Evolutionary conservation across 257 asterid genomes (phyloP).

Genomic region (Coffea eugenioides): DNA sequence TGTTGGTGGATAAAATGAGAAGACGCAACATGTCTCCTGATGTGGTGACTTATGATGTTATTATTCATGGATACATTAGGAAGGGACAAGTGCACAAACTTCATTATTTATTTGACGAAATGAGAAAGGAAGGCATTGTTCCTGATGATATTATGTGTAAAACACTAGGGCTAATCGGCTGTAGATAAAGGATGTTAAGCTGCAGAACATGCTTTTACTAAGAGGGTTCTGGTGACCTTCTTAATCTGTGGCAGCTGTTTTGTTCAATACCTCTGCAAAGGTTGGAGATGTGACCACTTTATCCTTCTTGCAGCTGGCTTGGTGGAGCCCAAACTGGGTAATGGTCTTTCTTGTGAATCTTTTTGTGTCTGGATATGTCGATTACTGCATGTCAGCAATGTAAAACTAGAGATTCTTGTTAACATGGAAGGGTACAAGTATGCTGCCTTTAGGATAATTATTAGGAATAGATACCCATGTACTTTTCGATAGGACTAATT

Average conservation of each 20-base stretch:
- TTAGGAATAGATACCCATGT: background rate
- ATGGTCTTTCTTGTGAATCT: background rate
- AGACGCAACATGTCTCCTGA: conserved; percentile 36
- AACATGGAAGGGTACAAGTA: background rate
- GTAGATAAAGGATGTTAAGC: background rate
- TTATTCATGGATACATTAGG: conserved; percentile 39
- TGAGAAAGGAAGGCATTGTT: conserved; percentile 36
- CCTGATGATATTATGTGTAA: conserved; percentile 28
- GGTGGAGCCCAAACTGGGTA: background rate
- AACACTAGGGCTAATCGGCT: conserved; percentile 15
- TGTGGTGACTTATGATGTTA: conserved; percentile 36
- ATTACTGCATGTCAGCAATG: background rate
- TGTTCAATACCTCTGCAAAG: background rate
- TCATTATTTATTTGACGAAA: conserved; percentile 24
- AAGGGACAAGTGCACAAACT: conserved; percentile 38
- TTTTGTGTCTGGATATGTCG: background rate
- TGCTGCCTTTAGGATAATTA: background rate
- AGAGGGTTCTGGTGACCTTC: background rate
- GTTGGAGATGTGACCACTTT: background rate
- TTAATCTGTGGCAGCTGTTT: background rate
- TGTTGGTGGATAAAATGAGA: conserved; percentile 40
- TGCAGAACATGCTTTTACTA: background rate
- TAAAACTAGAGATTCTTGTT: background rate
- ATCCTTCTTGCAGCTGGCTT: background rate
- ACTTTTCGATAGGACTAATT: background rate